Evolutionary conservation across 2,329 filamentous ascomycete genomes (phyloP).

Genomic region (Diplodia scrobiculata): DNA sequence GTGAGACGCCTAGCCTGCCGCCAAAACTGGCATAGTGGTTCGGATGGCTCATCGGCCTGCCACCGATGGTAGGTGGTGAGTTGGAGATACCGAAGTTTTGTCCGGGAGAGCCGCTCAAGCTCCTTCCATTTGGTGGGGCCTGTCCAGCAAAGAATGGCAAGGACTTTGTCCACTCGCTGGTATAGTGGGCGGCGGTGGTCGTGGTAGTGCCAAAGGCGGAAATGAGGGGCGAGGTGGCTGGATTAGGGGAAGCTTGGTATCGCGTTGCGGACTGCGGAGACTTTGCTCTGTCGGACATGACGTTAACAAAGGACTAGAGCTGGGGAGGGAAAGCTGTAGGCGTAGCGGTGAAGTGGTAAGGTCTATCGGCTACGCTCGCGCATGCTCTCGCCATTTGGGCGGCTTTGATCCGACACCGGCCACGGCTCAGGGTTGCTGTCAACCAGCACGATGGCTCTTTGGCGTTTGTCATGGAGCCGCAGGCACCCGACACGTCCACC

Average conservation of each 20-base stretch:
- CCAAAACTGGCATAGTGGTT: conserved; percentile 51
- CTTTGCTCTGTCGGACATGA: conserved; percentile 40
- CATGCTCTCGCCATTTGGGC: conserved; percentile 2
- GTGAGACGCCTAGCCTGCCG: conserved; percentile 42
- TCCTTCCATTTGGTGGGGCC: conserved; percentile 46
- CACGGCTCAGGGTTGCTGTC: neutral
- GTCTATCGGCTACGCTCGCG: conserved; percentile 14
- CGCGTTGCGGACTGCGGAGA: conserved; percentile 42
- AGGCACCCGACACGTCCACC: neutral
- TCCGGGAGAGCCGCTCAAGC: conserved; percentile 49
- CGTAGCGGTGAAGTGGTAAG: conserved; percentile 14
- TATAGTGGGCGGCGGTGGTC: conserved; percentile 44
- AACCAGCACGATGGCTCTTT: neutral
- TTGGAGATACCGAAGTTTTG: conserved; percentile 42
- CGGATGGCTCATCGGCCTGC: conserved; percentile 50
- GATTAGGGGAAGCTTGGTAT: conserved; percentile 43
- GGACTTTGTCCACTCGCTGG: conserved; percentile 53
- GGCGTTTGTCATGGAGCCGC: neutral
- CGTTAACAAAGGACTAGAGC: conserved; percentile 16
- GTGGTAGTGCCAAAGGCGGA: conserved; percentile 45
- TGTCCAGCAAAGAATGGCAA: conserved; percentile 48
- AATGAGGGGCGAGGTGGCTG: conserved; percentile 44
- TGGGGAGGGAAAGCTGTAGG: conserved; percentile 5
- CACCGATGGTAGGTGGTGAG: conserved; percentile 40
- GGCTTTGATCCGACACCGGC: neutral